phyloP scores from a whole-genome alignment of 2,329 filamentous ascomycete genomes.

The Diplocarpon mali region DNA sequence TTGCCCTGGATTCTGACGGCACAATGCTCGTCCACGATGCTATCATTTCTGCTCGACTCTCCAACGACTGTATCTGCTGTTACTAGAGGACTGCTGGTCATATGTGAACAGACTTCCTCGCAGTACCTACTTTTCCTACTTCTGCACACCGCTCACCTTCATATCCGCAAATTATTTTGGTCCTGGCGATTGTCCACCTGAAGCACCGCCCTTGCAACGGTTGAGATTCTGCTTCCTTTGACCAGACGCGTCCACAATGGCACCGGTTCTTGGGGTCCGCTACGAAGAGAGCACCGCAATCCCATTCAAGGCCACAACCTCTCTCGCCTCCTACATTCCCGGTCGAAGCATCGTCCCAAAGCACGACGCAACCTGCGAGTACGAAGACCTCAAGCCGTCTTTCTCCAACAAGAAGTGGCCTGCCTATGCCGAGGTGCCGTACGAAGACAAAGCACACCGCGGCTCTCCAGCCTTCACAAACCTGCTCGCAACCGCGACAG shows the following conservation, averaged over 20 bases:
- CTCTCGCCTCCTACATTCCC: slow-evolving; percentile 25
- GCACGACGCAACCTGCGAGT: slow-evolving; percentile 34
- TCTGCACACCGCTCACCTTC: too few species aligned
- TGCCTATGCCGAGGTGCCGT: slow-evolving; percentile 35
- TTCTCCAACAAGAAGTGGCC: slow-evolving; percentile 44
- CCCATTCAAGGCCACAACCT: slow-evolving; percentile 4
- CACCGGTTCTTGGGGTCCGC: slow-evolving; percentile 12
- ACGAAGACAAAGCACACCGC: slow-evolving; percentile 41
- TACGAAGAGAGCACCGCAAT: slow-evolving; percentile 4
- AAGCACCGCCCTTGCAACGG: background rate
- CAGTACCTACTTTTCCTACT: too few species aligned
- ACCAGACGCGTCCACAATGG: slow-evolving; percentile 8
- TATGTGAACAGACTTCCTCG: background rate
- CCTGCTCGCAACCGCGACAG: slow-evolving; percentile 39
- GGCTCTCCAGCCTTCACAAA: slow-evolving; percentile 43
- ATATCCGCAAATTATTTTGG: too few species aligned
- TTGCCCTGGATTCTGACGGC: slow-evolving; percentile 2
- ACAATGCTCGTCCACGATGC: slow-evolving; percentile 4
- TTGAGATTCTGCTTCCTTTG: too few species aligned
- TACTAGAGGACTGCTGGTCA: background rate
- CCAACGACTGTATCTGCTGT: background rate
- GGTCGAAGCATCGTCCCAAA: slow-evolving; percentile 35
- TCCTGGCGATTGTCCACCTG: background rate
- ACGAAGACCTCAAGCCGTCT: slow-evolving; percentile 39
- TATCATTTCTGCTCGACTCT: slow-evolving; percentile 1